These are phyloP conservation scores for Magnolia changhungtana DNA, from an alignment of 164 flowering plant species.

Conservation along the genomic window DNA sequence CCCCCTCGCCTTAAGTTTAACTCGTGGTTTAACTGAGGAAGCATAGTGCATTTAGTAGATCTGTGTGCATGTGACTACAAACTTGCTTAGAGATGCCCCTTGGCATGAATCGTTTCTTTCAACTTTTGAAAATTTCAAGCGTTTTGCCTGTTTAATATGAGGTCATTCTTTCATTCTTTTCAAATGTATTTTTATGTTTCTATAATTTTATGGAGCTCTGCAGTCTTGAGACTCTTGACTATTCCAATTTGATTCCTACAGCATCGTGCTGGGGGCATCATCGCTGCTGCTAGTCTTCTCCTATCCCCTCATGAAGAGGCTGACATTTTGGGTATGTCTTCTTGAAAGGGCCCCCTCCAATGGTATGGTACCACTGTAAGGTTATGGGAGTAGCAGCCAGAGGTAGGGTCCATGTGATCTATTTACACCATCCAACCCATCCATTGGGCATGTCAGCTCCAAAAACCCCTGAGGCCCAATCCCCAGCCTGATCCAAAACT, in stretches of 20 bases:
- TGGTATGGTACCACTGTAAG: too few species aligned
- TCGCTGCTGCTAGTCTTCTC: slow-evolving; percentile 93
- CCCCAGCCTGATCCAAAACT: too few species aligned
- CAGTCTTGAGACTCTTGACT: not conserved
- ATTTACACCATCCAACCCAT: too few species aligned
- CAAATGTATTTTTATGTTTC: not conserved
- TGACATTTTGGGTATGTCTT: slow-evolving; percentile 84
- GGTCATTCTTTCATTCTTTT: not conserved
- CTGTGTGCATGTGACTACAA: not conserved
- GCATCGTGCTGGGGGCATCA: slow-evolving; percentile 72
- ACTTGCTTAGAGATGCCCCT: not conserved
- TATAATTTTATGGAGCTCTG: not conserved
- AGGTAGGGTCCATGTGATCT: too few species aligned
- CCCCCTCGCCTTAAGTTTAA: not conserved
- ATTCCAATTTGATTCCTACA: not conserved
- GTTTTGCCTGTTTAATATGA: not conserved
- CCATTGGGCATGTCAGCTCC: too few species aligned
- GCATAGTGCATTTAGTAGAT: not conserved
- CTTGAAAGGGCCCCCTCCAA: not conserved
- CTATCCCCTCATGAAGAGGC: slow-evolving; percentile 97
- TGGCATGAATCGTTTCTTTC: not conserved
- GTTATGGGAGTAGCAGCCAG: too few species aligned
- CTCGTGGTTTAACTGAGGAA: not conserved
- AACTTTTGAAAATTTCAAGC: not conserved
- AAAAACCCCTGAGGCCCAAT: too few species aligned